Evolutionary conservation across 2,329 filamentous ascomycete genomes (phyloP), one percentile per base, ranked within the genome.

Genomic region (Sporothrix schenckii): DNA sequence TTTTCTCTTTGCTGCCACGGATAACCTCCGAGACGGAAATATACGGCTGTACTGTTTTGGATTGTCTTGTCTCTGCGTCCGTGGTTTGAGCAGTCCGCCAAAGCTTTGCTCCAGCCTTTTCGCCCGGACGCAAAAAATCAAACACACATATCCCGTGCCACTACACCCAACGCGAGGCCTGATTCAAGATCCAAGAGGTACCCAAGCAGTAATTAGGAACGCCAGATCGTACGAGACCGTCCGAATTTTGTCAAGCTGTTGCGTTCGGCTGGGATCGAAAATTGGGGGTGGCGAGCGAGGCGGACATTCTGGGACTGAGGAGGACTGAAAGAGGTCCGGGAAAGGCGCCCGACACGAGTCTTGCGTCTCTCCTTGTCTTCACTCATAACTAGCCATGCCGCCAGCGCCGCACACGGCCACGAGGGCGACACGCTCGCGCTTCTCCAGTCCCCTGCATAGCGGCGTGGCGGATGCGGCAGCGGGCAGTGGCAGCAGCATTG

Each of bases 341-440:
- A 52, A 69, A 69, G 41, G 21, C 66, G 66, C 34, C n/a, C 39
- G 34, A 24, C 27, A 14, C 24, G 49, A 9, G 13, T 44, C 34
- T 39, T 14, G 34, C n/a, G 49, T 56, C 47, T 66, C 19, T 34
- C 34, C 54, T 34, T 14, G 30, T 2, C 44, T 52, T 7, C 19
- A 34, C 34, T 13, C 9, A 30, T 9, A 53, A 73, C 67, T 70
- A 70, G 71, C 72, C 72, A 74, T 74, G 72, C 69, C 73, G 47
- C 67, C 69, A 68, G 81, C 80, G 76, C 80, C 81, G 72, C 80
- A 83, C 54, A 79, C 81, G 72, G 83, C 79, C 76, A 83, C 82
- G 73, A 80, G 84, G 79, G 79, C 83, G 70, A 81, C 84, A 74
- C 83, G 86, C 79, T 87, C 86, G 79, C 85, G 86, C 69, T 86